phyloP scores from a whole-genome alignment of 169 alveolate species.

The Eimeria falciformis region DNA sequence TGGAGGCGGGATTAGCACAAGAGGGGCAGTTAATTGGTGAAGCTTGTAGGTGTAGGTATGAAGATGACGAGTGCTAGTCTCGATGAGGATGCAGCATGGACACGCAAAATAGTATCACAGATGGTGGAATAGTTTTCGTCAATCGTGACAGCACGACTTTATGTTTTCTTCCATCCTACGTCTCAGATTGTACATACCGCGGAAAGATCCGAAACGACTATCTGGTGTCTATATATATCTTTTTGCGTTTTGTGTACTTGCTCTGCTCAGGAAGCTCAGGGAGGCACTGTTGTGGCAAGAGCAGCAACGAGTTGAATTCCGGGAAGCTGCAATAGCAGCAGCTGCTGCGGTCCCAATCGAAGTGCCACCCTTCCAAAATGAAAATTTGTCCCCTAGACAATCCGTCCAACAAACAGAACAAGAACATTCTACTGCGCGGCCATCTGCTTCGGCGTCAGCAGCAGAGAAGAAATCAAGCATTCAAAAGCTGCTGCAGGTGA shows the following conservation, averaged over 20 bases:
- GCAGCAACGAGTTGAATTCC: slow-evolving; percentile 36
- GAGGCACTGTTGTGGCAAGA: slow-evolving; percentile 66
- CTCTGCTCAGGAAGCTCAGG: slow-evolving; percentile 38
- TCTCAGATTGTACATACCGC: background rate
- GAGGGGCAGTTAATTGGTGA: too few species aligned
- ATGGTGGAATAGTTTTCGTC: too few species aligned
- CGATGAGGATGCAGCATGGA: too few species aligned
- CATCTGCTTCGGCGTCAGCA: background rate
- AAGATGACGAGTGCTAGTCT: too few species aligned
- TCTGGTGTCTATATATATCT: too few species aligned
- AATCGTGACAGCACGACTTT: too few species aligned
- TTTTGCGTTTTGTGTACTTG: too few species aligned
- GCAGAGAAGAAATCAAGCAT: slow-evolving; percentile 31
- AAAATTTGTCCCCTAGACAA: slow-evolving; percentile 6
- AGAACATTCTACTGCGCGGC: background rate
- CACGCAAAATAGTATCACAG: too few species aligned
- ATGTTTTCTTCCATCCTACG: background rate
- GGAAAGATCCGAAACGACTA: too few species aligned
- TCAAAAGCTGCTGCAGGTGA: slow-evolving; percentile 39
- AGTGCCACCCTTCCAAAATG: slow-evolving; percentile 4
- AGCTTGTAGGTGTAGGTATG: too few species aligned
- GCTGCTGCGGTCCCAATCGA: background rate
- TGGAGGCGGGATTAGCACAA: too few species aligned
- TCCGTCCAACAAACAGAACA: background rate
- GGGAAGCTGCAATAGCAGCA: slow-evolving; percentile 27